Percentiles rank a stretch among this genome's conserved stretches.
These are phyloP conservation scores for Parastagonospora nodorum DNA, from an alignment of 2,329 filamentous ascomycete species.

Conservation along the genomic window DNA sequence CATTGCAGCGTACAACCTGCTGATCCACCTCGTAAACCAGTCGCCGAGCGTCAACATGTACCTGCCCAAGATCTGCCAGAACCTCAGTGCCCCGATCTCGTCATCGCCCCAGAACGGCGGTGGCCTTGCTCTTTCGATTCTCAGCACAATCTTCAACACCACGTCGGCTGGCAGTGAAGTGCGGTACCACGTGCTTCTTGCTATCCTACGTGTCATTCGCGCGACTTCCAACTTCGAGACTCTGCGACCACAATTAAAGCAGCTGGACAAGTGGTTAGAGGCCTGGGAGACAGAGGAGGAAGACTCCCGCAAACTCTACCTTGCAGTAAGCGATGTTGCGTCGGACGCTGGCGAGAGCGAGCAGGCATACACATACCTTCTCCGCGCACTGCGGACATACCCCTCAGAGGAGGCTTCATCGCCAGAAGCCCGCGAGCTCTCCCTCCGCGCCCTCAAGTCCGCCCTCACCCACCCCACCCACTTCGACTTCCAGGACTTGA, in stretches of 20 bases:
- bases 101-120: slow-evolving; percentile 85
- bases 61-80: slow-evolving; percentile 85
- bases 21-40: slow-evolving; percentile 90
- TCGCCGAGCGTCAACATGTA: slow-evolving; percentile 83
- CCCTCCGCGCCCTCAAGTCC: slow-evolving; percentile 67
- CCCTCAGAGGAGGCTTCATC: slow-evolving; percentile 62
- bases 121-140: slow-evolving; percentile 83
- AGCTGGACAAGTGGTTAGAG: slow-evolving; percentile 79
- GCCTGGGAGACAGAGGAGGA: slow-evolving; percentile 84
- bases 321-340: slow-evolving; percentile 81
- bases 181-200: slow-evolving; percentile 87
- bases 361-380: slow-evolving; percentile 74
- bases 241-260: slow-evolving; percentile 80
- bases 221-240: slow-evolving; percentile 73
- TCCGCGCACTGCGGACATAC: slow-evolving; percentile 78
- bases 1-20: slow-evolving; percentile 92
- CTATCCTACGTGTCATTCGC: slow-evolving; percentile 83
- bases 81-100: slow-evolving; percentile 81
- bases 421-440: slow-evolving; percentile 62
- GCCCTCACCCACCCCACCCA: slow-evolving; percentile 69
- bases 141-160: slow-evolving; percentile 98
- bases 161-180: slow-evolving; percentile 71
- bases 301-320: slow-evolving; percentile 82
- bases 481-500: slow-evolving; percentile 76
- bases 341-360: slow-evolving; percentile 76